Conservation (phyloP, 305 asterid genomes). For the Fraxinus sp. region DNA sequence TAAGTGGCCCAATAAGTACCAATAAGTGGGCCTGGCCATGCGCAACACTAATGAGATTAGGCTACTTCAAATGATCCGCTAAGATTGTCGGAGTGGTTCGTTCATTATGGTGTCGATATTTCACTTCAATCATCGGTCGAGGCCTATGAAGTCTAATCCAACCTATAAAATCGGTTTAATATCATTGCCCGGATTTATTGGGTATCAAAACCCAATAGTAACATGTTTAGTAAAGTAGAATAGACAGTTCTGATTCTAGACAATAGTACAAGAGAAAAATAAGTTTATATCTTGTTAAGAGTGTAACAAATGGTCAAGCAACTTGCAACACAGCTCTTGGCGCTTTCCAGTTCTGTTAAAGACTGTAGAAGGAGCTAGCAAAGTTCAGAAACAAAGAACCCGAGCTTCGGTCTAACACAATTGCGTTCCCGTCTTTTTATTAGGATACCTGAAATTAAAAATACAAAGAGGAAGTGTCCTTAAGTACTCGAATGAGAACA, state of each 20-base stretch:
- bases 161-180: too few relatives aligned
- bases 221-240: not conserved
- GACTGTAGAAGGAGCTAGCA: not conserved
- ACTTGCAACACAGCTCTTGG: not conserved
- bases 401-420: not conserved
- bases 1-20: too few relatives aligned
- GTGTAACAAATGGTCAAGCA: not conserved
- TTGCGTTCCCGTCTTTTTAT: constrained; percentile 37
- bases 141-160: too few relatives aligned
- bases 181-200: too few relatives aligned
- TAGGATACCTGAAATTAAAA: constrained; percentile 52
- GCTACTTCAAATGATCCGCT: too few relatives aligned
- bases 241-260: not conserved
- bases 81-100: too few relatives aligned
- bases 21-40: too few relatives aligned
- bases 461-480: not conserved
- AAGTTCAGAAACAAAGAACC: not conserved
- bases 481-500: not conserved
- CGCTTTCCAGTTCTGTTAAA: not conserved
- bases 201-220: too few relatives aligned
- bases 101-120: too few relatives aligned
- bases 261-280: not conserved
- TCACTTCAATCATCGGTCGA: too few relatives aligned
- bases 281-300: not conserved
- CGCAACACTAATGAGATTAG: too few relatives aligned